A percentile compares a stretch with the other conserved stretches of the same genome.
phyloP scores from a whole-genome alignment of 1,284 basidiomycete genomes.

The Pisolithus thermaeus region DNA sequence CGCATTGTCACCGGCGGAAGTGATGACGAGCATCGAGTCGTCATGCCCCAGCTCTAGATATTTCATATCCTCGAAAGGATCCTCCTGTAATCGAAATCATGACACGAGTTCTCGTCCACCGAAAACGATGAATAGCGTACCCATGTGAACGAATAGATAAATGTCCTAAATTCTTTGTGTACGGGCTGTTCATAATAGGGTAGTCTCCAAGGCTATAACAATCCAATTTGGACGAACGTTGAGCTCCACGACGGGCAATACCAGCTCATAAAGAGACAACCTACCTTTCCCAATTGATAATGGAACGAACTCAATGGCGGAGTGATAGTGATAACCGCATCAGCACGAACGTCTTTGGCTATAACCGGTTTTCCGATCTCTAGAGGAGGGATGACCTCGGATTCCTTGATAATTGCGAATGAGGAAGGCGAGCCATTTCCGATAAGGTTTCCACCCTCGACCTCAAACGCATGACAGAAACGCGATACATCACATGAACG shows the following conservation, averaged over 20 bases:
- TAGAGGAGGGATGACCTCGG: slow-evolving; percentile 30
- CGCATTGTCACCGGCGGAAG: slow-evolving; percentile 78
- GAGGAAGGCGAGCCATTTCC: slow-evolving; percentile 44
- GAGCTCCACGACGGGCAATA: neutral
- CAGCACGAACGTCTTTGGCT: slow-evolving; percentile 16
- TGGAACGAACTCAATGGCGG: slow-evolving; percentile 70
- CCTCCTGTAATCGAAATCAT: slow-evolving; percentile 44
- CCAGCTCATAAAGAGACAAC: slow-evolving; percentile 9
- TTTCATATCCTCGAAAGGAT: slow-evolving; percentile 73
- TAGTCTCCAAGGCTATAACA: slow-evolving; percentile 56
- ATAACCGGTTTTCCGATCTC: slow-evolving; percentile 39
- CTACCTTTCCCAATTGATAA: slow-evolving; percentile 59
- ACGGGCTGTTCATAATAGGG: slow-evolving; percentile 72
- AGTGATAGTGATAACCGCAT: slow-evolving; percentile 44
- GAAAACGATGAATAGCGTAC: slow-evolving; percentile 19
- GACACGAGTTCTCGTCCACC: too few relatives aligned
- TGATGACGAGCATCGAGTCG: slow-evolving; percentile 74
- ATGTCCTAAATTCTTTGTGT: slow-evolving; percentile 73
- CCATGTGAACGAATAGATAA: slow-evolving; percentile 76
- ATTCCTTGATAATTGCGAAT: slow-evolving; percentile 28
- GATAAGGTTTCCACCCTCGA: slow-evolving; percentile 65
- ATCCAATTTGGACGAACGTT: slow-evolving; percentile 1
- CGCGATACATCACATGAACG: slow-evolving; percentile 58
- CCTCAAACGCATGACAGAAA: slow-evolving; percentile 61
- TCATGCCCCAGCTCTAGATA: slow-evolving; percentile 55